These are phyloP conservation scores for Diaporthe ampelina DNA, from an alignment of 2,329 filamentous ascomycete genomes.

Conservation along the genomic window DNA sequence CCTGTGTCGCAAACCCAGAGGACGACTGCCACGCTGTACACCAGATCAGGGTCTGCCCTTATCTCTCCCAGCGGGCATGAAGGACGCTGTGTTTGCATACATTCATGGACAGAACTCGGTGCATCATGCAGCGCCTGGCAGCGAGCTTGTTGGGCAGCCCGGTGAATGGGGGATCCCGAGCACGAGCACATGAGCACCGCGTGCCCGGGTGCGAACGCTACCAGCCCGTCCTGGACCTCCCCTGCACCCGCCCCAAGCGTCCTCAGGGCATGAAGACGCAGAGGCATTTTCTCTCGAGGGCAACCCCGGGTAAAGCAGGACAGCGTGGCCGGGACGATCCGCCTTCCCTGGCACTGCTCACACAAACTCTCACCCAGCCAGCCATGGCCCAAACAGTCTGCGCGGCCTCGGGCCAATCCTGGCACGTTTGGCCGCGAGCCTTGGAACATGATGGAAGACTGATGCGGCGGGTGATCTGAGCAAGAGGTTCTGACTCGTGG, in stretches of 20 bases:
- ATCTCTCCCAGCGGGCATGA: slow-evolving; percentile 38
- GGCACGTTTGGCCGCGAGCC: not conserved
- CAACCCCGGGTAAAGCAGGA: not conserved
- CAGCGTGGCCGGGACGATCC: slow-evolving; percentile 24
- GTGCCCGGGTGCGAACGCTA: not conserved
- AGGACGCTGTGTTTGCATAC: not conserved
- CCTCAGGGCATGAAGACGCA: slow-evolving; percentile 6
- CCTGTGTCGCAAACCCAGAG: not conserved
- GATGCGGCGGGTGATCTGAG: not conserved
- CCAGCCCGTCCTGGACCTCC: slow-evolving; percentile 11
- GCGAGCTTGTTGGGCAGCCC: not conserved
- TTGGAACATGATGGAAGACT: not conserved
- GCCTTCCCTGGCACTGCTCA: not conserved
- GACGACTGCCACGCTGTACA: slow-evolving; percentile 21
- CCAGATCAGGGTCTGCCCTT: slow-evolving; percentile 21
- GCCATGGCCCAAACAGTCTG: not conserved
- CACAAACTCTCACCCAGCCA: not conserved
- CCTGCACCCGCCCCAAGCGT: not conserved
- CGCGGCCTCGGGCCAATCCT: not conserved
- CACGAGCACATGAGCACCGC: not conserved
- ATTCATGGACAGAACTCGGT: slow-evolving; percentile 17
- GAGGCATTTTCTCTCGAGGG: slow-evolving; percentile 3
- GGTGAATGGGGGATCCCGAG: not conserved
- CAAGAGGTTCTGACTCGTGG: slow-evolving; percentile 3
- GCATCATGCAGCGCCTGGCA: not conserved